Conservation (phyloP, 2,329 filamentous ascomycete species). For the Emmonsia crescens region DNA sequence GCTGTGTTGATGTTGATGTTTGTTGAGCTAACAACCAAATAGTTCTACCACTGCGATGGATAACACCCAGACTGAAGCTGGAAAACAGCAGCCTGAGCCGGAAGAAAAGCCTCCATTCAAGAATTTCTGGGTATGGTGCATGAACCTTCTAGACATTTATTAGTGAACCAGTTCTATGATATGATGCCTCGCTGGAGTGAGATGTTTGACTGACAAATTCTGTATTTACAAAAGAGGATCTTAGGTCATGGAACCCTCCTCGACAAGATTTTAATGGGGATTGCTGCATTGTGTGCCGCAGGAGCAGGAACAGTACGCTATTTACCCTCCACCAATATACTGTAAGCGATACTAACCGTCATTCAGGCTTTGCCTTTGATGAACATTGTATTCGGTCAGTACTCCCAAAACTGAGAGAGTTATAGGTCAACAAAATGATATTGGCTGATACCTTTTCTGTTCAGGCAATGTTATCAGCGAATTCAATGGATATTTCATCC, state of each 20-base stretch:
- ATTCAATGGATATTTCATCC: slow-evolving; percentile 47
- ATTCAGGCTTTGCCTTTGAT: slow-evolving; percentile 36
- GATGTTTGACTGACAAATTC: not conserved
- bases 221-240: slow-evolving; percentile 14
- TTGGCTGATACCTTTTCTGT: not conserved
- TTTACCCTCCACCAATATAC: not conserved
- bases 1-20: not conserved
- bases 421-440: not conserved
- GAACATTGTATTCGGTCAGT: slow-evolving; percentile 46
- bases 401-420: not conserved
- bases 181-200: not conserved
- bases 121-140: slow-evolving; percentile 17
- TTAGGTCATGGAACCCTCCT: slow-evolving; percentile 15
- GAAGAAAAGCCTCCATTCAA: slow-evolving; percentile 14
- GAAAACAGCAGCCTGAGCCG: slow-evolving; percentile 5
- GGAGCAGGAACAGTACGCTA: slow-evolving; percentile 19
- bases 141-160: not conserved
- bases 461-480: slow-evolving; percentile 37
- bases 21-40: not conserved
- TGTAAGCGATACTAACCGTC: not conserved
- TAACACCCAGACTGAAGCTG: not conserved
- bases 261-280: slow-evolving; percentile 14
- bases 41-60: not conserved
- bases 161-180: not conserved
- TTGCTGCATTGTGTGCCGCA: slow-evolving; percentile 16